Conservation (phyloP, 345 rosid genomes). For the Gossypium anomalum region DNA sequence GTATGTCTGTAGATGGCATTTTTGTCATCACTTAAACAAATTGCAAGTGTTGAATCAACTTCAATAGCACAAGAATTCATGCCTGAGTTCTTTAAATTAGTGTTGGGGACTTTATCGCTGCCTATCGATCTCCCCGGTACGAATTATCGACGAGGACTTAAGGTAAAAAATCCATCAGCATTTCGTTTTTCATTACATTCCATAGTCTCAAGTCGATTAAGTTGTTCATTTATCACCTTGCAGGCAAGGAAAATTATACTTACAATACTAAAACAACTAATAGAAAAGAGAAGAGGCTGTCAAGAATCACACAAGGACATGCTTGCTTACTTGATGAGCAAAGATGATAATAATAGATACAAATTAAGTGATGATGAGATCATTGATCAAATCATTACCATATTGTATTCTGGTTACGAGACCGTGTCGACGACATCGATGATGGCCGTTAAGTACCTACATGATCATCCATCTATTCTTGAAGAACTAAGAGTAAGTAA, state of each 20-base stretch:
- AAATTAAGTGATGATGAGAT: slow-evolving; percentile 54
- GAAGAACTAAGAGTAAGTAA: slow-evolving; percentile 60
- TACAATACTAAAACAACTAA: slow-evolving; percentile 43
- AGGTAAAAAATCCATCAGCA: slow-evolving; percentile 37
- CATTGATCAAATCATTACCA: slow-evolving; percentile 74
- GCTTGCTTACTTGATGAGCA: slow-evolving; percentile 62
- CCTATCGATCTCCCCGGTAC: slow-evolving; percentile 75
- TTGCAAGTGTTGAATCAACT: slow-evolving; percentile 42
- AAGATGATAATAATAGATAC: slow-evolving; percentile 39
- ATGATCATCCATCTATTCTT: slow-evolving; percentile 70
- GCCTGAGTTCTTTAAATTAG: slow-evolving; percentile 70
- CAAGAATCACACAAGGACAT: slow-evolving; percentile 48
- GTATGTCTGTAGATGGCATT: slow-evolving; percentile 55
- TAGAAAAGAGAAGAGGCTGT: slow-evolving; percentile 52
- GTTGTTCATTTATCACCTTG: neutral
- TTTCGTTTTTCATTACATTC: neutral
- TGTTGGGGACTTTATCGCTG: slow-evolving; percentile 62
- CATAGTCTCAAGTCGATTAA: neutral
- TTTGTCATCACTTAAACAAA: slow-evolving; percentile 64
- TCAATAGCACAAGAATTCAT: slow-evolving; percentile 37
- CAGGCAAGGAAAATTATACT: slow-evolving; percentile 69
- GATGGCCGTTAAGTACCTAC: slow-evolving; percentile 94
- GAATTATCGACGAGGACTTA: slow-evolving; percentile 53
- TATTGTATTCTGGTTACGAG: slow-evolving; percentile 77
- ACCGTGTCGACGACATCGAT: slow-evolving; percentile 83